These are phyloP conservation scores for Rubia balearica DNA, from an alignment of 305 asterid species.

Conservation along the genomic window DNA sequence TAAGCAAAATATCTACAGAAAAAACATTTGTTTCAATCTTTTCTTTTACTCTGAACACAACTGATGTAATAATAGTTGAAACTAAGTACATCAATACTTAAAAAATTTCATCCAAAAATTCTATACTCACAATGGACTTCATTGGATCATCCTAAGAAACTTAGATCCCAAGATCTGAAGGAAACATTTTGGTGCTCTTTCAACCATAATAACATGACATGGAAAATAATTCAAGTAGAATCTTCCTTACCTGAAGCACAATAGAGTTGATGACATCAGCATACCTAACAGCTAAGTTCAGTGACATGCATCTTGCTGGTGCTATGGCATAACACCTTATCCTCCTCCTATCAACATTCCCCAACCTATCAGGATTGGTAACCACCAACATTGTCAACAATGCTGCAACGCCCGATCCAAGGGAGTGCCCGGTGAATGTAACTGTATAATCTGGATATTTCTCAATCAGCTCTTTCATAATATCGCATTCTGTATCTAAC, in stretches of 20 bases:
- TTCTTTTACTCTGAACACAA: neutral
- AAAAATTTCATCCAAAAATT: neutral
- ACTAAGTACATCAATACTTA: neutral
- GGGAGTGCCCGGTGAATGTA: conserved; percentile 77
- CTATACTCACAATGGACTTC: neutral
- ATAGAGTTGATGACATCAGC: conserved; percentile 84
- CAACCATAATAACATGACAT: neutral
- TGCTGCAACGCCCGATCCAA: conserved; percentile 86
- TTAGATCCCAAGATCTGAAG: neutral
- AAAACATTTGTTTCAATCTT: too few relatives aligned
- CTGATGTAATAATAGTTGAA: neutral
- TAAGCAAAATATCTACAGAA: neutral
- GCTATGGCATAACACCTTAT: conserved; percentile 82
- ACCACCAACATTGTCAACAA: conserved; percentile 67
- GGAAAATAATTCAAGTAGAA: neutral
- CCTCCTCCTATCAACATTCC: conserved; percentile 62
- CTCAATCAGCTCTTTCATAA: conserved; percentile 50
- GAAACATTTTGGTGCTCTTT: neutral
- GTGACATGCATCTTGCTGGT: conserved; percentile 86
- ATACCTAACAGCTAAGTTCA: conserved; percentile 80
- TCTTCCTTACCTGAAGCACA: conserved; percentile 90
- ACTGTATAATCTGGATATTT: conserved; percentile 58
- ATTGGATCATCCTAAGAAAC: neutral
- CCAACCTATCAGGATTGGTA: conserved; percentile 47
- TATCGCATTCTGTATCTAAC: conserved; percentile 51